These are phyloP conservation scores for Lactuca sativa DNA, from an alignment of 129 eudicot species.

Conservation along the genomic window DNA sequence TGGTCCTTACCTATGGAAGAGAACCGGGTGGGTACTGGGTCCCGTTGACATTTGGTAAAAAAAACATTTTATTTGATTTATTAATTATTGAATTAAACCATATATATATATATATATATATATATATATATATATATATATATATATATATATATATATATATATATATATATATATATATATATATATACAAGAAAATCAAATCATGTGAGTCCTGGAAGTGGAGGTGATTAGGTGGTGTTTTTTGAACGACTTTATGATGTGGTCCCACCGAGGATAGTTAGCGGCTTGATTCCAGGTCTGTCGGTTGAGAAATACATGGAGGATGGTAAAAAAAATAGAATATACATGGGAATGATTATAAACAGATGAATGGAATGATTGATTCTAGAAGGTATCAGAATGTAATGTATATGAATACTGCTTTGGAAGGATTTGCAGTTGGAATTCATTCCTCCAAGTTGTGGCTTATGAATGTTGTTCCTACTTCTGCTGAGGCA, in stretches of 20 bases:
- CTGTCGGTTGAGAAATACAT: slow-evolving; percentile 24
- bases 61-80: too few relatives aligned
- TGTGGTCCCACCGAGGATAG: slow-evolving; percentile 29
- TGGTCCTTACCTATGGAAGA: too few relatives aligned
- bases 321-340: slow-evolving; percentile 25
- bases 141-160: too few relatives aligned
- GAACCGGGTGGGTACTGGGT: too few relatives aligned
- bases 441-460: slow-evolving; percentile 28
- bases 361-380: background rate
- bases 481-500: slow-evolving; percentile 31
- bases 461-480: slow-evolving; percentile 35
- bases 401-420: slow-evolving; percentile 22
- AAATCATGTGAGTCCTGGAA: background rate
- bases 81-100: background rate
- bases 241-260: slow-evolving; percentile 27
- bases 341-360: slow-evolving; percentile 13
- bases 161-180: too few relatives aligned
- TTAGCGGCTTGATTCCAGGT: slow-evolving; percentile 31
- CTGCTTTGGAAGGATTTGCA: slow-evolving; percentile 30
- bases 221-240: too few relatives aligned
- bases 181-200: slow-evolving; percentile 33
- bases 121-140: background rate
- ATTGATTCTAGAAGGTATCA: slow-evolving; percentile 24
- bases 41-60: too few relatives aligned
- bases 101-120: background rate